Evolutionary conservation across 208 protist genomes (phyloP).

Genomic region (Trypanosoma scelopori): DNA sequence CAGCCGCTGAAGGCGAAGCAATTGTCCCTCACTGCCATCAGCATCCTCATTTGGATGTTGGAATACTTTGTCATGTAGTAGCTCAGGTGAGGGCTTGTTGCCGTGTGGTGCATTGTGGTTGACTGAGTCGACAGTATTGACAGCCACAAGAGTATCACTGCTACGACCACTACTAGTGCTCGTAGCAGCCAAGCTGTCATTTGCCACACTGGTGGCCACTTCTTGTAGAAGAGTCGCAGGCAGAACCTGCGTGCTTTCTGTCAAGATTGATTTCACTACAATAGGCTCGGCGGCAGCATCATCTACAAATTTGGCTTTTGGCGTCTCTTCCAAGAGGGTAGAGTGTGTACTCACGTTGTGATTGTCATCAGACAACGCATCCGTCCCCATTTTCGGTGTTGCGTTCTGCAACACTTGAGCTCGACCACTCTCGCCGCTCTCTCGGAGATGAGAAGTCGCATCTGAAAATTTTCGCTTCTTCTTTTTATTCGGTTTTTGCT

Average conservation of each 20-base stretch:
- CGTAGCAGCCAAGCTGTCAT: background rate
- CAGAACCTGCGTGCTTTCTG: no score
- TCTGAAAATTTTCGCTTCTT: no score
- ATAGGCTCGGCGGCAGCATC: no score
- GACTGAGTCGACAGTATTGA: background rate
- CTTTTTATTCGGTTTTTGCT: no score
- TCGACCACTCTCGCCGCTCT: background rate
- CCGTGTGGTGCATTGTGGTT: background rate
- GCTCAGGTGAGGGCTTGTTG: background rate
- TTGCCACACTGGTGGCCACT: background rate
- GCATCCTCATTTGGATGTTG: background rate
- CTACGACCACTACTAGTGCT: background rate
- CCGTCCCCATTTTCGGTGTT: background rate
- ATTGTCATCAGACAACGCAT: background rate
- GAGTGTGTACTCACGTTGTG: no score
- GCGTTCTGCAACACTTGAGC: no score
- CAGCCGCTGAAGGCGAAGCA: conserved; percentile 67
- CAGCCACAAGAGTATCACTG: background rate
- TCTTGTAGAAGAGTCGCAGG: background rate
- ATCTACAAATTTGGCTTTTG: no score
- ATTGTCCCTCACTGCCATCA: conserved; percentile 25
- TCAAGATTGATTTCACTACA: no score
- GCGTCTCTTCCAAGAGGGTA: no score
- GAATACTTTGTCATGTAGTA: no score
- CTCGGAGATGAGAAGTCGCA: no score